Base-by-base conservation (phyloP, 306 rosid species). In the Pyrus betulifolia region DNA sequence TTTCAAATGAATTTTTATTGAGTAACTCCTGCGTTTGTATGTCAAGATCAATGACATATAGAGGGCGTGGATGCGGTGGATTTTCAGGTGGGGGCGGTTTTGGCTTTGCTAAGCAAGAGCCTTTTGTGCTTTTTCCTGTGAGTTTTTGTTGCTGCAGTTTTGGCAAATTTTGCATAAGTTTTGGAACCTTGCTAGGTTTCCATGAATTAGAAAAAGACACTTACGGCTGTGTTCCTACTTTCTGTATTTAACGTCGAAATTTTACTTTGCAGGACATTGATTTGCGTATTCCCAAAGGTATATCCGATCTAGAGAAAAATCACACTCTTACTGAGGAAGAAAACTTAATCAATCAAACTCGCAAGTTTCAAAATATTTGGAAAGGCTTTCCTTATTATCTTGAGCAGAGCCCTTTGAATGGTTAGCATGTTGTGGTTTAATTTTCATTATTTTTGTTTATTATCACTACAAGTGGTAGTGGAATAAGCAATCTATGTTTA, bases 1-100 rank as follows among this genome's bases (percentile, higher is more conserved):
- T 70, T 31, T 71, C 30, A 18, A 30, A 21, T 30, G 31, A 10
- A 69, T 52, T 21, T 71, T 31, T 3, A 3, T 11, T 21, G 28
- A 54, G 64, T 31, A 31, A 71, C 55, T 31, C 64, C 27, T 31
- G 17, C 61, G 28, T 31, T 71, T 76, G 79, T 13, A 4, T 28
- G 55, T 40, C n/a, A 59, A 64, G 72, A 30, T 68, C 49, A 70
- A 81, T 81, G 84, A 77, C 81, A 12, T 42, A 8, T 7, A 71
- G 81, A 76, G 80, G 81, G 19, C 81, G 72, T 70, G 54, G 87
- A 18, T 61, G 74, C 42, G 81, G 84, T 67, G 83, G 95, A 67
- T 25, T 15, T 82, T 71, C 74, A 54, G 60, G 89, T 64, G 81
- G 82, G 33, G 67, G 85, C 69, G 70, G 85, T 67, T 72, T 70